Evolutionary conservation across 1,284 basidiomycete genomes (phyloP).

Genomic region (Uromyces viciae-fabae): DNA sequence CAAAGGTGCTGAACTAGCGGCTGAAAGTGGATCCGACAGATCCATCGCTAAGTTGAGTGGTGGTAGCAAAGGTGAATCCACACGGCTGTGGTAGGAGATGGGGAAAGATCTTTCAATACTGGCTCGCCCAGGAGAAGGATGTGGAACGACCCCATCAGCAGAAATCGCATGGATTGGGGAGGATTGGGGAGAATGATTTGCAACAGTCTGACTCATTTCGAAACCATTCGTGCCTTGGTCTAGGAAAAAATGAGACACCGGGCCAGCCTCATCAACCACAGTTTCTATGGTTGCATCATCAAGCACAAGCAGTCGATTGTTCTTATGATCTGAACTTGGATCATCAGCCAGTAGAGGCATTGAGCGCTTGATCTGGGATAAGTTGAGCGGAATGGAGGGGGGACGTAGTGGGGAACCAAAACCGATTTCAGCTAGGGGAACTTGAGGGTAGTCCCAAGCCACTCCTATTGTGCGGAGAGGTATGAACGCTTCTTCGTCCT

Average conservation of each 20-base stretch:
- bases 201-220: neutral
- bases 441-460: constrained; percentile 10
- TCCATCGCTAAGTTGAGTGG: constrained; percentile 15
- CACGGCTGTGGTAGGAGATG: neutral
- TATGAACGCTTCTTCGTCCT: neutral
- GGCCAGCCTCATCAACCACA: neutral
- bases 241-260: constrained; percentile 6
- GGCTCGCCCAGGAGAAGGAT: neutral
- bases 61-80: constrained; percentile 2
- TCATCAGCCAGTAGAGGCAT: neutral
- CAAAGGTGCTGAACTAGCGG: too few species aligned
- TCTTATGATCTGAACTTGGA: neutral
- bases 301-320: neutral
- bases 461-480: constrained; percentile 14
- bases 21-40: constrained; percentile 26
- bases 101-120: neutral
- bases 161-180: constrained; percentile 7
- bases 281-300: neutral
- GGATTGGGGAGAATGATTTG: neutral
- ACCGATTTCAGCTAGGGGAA: constrained; percentile 19
- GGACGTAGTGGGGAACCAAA: neutral
- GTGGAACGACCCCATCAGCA: neutral
- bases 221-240: neutral
- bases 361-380: neutral
- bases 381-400: neutral